Conservation (phyloP, 345 rosid species). For the Microcos paniculata region DNA sequence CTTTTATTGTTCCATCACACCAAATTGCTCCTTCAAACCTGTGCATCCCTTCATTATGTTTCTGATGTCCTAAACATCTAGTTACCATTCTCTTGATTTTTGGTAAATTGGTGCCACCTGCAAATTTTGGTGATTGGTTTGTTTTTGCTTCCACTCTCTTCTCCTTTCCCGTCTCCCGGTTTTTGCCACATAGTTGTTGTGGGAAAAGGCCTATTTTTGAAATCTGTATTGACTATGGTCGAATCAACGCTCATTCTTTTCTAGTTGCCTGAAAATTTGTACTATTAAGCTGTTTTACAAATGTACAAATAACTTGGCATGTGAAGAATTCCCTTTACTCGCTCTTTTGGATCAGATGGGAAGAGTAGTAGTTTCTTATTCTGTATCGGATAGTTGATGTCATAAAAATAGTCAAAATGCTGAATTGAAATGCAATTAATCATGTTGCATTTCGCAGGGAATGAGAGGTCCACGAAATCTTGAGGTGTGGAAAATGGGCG, state of each 20-base stretch:
- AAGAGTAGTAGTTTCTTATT: neutral
- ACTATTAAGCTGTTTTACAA: neutral
- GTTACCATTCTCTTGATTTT: too few species aligned
- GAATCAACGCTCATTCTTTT: neutral
- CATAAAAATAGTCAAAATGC: neutral
- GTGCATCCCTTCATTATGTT: too few species aligned
- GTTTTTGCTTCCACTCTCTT: neutral
- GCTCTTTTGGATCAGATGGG: neutral
- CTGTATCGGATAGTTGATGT: neutral
- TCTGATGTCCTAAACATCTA: too few species aligned
- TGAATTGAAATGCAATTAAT: neutral
- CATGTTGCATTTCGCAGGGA: constrained; percentile 28
- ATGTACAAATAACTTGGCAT: neutral
- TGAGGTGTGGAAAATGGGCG: constrained; percentile 77
- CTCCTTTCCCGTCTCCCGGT: too few species aligned
- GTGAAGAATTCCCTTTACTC: neutral
- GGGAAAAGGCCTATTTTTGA: neutral
- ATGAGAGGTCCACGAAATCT: constrained; percentile 61
- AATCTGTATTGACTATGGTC: neutral
- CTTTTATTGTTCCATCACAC: too few species aligned
- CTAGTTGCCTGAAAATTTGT: neutral
- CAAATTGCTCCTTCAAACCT: too few species aligned
- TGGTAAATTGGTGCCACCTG: too few species aligned
- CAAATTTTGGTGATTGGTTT: neutral
- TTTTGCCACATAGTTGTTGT: neutral